Base-by-base conservation (phyloP, 768 basidiomycete species). In the Hebeloma cylindrosporum region DNA sequence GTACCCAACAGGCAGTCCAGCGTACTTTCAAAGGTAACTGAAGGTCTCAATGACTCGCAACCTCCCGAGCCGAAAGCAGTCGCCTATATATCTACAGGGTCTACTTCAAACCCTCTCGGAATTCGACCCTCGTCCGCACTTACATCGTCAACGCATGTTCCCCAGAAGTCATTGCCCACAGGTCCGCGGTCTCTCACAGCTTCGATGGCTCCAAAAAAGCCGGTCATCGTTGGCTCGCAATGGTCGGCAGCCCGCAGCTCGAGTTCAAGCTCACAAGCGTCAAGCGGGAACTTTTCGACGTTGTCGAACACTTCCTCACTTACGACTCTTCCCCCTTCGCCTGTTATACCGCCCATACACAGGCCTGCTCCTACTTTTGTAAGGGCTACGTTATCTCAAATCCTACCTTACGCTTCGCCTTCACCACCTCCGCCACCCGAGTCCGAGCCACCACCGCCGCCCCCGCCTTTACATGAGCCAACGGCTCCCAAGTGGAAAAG, bases 21-120 rank as follows among this genome's bases (percentile, higher is more conserved):
- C n/a, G n/a, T 28, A 18, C 13, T 47, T 39, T 53, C 22, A 5
- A 18, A 16, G 28, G 34, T 9, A 13, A 26, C n/a, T 29, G 40
- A 18, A 32, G 23, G 8, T 39, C 38, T n/a, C n/a, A n/a, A n/a
- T n/a, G n/a, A n/a, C n/a, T 58, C 62, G 8, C 53, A 69, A 30
- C 60, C 65, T n/a, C 72, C 66, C 10, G 68, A 69, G 28, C 56
- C 61, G 5, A 69, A 66, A 50, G 51, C 65, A 2, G 43, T 74
- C 17, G 69, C 66, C 2, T 69, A 66, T 47, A 69, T 74, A 25
- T 54, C 70, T n/a, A 53, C 63, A 5, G 72, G 71, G 8, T 68
- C 77, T 7, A 57, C 69, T 18, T 71, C 47, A 0, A 83, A 83
- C 56, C 79, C 80, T 17, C 59, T 83, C 29, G 70, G 67, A 35